Percentiles rank a stretch among this genome's conserved stretches.
phyloP scores from a whole-genome alignment of 176 grass and related monocot genomes.

The Zoysia japonica region DNA sequence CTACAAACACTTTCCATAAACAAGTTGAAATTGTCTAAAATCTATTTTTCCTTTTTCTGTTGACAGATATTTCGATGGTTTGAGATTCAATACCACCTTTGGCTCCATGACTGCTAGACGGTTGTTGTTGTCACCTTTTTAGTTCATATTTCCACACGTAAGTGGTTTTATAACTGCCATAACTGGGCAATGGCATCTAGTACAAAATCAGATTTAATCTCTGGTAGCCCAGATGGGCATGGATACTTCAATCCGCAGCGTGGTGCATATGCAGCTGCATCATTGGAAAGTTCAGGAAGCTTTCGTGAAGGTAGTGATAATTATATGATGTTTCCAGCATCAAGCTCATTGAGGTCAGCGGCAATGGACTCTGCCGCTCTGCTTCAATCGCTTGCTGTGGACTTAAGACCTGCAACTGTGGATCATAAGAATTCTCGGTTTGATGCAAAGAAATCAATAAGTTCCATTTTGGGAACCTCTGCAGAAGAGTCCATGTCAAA shows the following conservation, averaged over 20 bases:
- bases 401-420: slow-evolving; percentile 49
- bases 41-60: slow-evolving; percentile 9
- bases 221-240: slow-evolving; percentile 66
- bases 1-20: not conserved
- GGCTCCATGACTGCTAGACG: slow-evolving; percentile 46
- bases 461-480: slow-evolving; percentile 62
- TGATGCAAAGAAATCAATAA: slow-evolving; percentile 59
- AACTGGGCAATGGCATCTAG: slow-evolving; percentile 60
- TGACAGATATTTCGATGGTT: slow-evolving; percentile 45
- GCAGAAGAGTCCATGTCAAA: slow-evolving; percentile 55
- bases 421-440: slow-evolving; percentile 67
- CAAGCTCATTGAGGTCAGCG: slow-evolving; percentile 58
- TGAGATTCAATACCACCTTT: slow-evolving; percentile 28
- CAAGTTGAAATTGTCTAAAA: not conserved
- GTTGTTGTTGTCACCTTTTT: slow-evolving; percentile 26
- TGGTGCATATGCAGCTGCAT: slow-evolving; percentile 50
- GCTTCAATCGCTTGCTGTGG: slow-evolving; percentile 68
- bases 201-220: slow-evolving; percentile 74
- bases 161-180: slow-evolving; percentile 33
- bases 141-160: slow-evolving; percentile 34
- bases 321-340: slow-evolving; percentile 45
- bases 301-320: slow-evolving; percentile 66
- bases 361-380: slow-evolving; percentile 51
- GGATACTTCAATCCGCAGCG: slow-evolving; percentile 60
- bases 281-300: slow-evolving; percentile 68